phyloP scores from a whole-genome alignment of 148 eudicot species.

The Amaranthus cruentus region DNA sequence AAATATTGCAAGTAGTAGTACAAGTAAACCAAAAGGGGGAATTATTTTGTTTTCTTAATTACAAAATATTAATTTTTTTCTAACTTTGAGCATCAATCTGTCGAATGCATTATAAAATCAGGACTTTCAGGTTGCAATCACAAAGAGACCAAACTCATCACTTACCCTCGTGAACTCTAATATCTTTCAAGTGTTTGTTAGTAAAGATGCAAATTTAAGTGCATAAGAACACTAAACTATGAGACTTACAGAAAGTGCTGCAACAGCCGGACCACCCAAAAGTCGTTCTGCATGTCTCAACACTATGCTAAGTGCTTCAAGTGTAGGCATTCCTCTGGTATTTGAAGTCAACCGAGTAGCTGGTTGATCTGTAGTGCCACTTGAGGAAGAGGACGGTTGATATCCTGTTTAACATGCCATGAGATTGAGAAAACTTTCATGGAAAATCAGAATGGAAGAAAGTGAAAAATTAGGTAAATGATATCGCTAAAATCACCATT shows the following conservation, averaged over 20 bases:
- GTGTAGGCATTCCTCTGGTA: constrained; percentile 62
- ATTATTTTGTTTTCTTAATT: too few species aligned
- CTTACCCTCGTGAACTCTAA: background rate
- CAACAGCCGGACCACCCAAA: constrained; percentile 49
- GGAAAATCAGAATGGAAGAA: background rate
- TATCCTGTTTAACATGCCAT: constrained; percentile 32
- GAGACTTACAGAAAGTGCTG: constrained; percentile 70
- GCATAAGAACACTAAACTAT: background rate
- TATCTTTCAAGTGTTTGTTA: background rate
- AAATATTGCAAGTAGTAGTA: too few species aligned
- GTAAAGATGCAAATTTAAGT: background rate
- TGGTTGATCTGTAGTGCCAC: constrained; percentile 34
- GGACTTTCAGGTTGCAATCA: background rate
- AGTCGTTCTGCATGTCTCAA: constrained; percentile 68
- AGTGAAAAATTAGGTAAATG: background rate
- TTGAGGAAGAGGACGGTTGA: constrained; percentile 43
- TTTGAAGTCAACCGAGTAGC: constrained; percentile 42
- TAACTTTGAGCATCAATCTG: too few species aligned
- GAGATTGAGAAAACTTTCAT: background rate
- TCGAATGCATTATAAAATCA: background rate
- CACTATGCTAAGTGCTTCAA: constrained; percentile 61
- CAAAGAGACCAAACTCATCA: background rate
- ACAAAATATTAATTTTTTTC: too few species aligned
- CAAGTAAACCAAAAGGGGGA: too few species aligned
- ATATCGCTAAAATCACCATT: constrained; percentile 43